phyloP scores from a whole-genome alignment of 2,329 filamentous ascomycete species.

The Monosporascus sp. region DNA sequence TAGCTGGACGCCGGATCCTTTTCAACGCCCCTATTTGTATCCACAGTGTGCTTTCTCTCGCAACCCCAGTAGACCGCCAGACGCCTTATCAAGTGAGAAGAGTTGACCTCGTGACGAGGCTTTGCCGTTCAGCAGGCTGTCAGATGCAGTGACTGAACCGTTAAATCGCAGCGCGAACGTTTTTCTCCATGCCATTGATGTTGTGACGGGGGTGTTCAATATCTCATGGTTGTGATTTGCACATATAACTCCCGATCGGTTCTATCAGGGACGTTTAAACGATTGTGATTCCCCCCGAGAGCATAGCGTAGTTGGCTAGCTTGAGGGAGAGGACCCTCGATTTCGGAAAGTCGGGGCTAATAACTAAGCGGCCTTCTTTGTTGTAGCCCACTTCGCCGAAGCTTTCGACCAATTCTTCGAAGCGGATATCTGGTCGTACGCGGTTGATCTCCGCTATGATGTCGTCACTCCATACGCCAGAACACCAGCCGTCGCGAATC shows the following conservation, averaged over 20 bases:
- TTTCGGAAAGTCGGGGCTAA: slow-evolving; percentile 50
- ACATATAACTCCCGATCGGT: background rate
- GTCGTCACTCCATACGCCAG: slow-evolving; percentile 66
- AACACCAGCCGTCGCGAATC: slow-evolving; percentile 54
- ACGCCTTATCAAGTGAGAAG: background rate
- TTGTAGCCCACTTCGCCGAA: slow-evolving; percentile 56
- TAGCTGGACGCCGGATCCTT: background rate
- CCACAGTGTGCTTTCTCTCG: background rate
- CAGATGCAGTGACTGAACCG: too few relatives aligned
- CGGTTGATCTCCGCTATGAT: slow-evolving; percentile 58
- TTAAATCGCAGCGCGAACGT: too few relatives aligned
- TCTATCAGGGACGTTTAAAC: slow-evolving; percentile 14
- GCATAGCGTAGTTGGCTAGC: slow-evolving; percentile 50
- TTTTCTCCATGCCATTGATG: too few relatives aligned
- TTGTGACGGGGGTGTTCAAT: background rate
- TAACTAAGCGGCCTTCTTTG: slow-evolving; percentile 55
- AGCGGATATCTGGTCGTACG: slow-evolving; percentile 53
- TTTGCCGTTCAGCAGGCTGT: too few relatives aligned
- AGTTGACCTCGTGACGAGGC: background rate
- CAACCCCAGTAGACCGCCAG: background rate
- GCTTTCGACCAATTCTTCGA: slow-evolving; percentile 58
- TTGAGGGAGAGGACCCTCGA: slow-evolving; percentile 51
- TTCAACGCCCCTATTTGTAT: background rate
- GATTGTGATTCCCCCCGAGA: slow-evolving; percentile 36
- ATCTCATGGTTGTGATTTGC: background rate